These are phyloP conservation scores for Epichloe scottii DNA, from an alignment of 2,329 filamentous ascomycete species.

Conservation along the genomic window DNA sequence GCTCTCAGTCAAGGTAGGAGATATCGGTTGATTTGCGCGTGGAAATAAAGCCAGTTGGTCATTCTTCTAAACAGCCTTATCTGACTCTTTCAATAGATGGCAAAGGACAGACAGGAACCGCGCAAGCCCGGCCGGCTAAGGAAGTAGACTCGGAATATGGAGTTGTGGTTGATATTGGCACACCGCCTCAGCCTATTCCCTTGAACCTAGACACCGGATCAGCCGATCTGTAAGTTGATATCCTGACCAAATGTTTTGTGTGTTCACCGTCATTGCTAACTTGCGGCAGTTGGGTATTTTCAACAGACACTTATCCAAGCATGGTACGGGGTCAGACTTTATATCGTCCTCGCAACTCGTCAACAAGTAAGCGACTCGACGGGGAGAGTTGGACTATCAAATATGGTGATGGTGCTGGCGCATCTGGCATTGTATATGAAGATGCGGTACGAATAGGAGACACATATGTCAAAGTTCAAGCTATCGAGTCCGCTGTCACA, in stretches of 20 bases:
- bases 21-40: not conserved
- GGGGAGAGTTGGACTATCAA: slow-evolving; percentile 41
- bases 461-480: slow-evolving; percentile 46
- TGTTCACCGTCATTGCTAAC: not conserved
- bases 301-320: slow-evolving; percentile 36
- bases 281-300: slow-evolving; percentile 52
- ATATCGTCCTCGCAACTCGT: slow-evolving; percentile 39
- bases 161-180: slow-evolving; percentile 50
- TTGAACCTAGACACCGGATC: slow-evolving; percentile 57
- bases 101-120: slow-evolving; percentile 11
- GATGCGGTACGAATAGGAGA: slow-evolving; percentile 51
- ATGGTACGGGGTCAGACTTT: slow-evolving; percentile 39
- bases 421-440: slow-evolving; percentile 50
- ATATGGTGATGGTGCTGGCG: slow-evolving; percentile 54
- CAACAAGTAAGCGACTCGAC: slow-evolving; percentile 28
- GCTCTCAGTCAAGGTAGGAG: slow-evolving; percentile 2
- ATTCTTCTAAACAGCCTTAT: not conserved
- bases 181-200: slow-evolving; percentile 40
- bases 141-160: slow-evolving; percentile 44
- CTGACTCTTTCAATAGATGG: slow-evolving; percentile 3
- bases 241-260: not conserved
- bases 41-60: not conserved
- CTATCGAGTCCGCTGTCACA: slow-evolving; percentile 50
- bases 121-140: slow-evolving; percentile 15
- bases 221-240: slow-evolving; percentile 32